phyloP scores from a whole-genome alignment of 495 filamentous ascomycete genomes.

The Aspergillus funiculosus region DNA sequence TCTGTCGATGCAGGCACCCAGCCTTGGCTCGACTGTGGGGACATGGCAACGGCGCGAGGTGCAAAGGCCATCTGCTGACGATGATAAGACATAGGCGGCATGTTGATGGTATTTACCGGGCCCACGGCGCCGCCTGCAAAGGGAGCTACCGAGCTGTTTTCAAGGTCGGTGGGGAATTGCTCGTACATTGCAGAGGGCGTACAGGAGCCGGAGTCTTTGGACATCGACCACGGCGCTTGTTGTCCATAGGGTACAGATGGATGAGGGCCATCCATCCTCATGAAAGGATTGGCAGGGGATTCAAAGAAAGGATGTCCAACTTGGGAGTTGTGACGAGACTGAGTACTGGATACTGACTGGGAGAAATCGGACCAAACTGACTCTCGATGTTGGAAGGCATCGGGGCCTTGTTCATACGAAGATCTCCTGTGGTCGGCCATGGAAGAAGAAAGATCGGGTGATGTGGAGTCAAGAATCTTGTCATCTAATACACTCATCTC shows the following conservation, averaged over 20 bases:
- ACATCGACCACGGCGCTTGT: constrained; percentile 43
- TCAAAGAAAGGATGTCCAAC: constrained; percentile 34
- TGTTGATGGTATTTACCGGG: constrained; percentile 42
- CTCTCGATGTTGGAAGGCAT: constrained; percentile 68
- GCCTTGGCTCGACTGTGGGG: constrained; percentile 56
- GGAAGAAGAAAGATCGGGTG: constrained; percentile 60
- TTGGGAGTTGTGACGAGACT: constrained; percentile 38
- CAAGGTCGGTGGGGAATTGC: constrained; percentile 57
- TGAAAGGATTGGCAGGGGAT: constrained; percentile 45
- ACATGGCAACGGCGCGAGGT: constrained; percentile 48
- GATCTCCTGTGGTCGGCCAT: constrained; percentile 58
- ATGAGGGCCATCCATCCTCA: constrained; percentile 53
- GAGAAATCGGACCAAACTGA: constrained; percentile 72
- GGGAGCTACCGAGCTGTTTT: constrained; percentile 50
- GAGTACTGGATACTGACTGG: constrained; percentile 38
- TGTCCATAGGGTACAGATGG: constrained; percentile 41
- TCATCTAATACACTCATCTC: constrained; percentile 79
- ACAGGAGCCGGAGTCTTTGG: constrained; percentile 52
- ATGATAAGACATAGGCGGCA: constrained; percentile 43
- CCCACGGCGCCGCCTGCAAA: constrained; percentile 50
- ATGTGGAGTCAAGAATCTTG: constrained; percentile 69
- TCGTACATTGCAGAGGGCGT: constrained; percentile 57
- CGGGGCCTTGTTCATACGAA: constrained; percentile 61
- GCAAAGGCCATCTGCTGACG: constrained; percentile 35
- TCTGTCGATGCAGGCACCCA: constrained; percentile 57